These are phyloP conservation scores for Boechera stricta DNA, from an alignment of 345 rosid genomes.

Conservation along the genomic window DNA sequence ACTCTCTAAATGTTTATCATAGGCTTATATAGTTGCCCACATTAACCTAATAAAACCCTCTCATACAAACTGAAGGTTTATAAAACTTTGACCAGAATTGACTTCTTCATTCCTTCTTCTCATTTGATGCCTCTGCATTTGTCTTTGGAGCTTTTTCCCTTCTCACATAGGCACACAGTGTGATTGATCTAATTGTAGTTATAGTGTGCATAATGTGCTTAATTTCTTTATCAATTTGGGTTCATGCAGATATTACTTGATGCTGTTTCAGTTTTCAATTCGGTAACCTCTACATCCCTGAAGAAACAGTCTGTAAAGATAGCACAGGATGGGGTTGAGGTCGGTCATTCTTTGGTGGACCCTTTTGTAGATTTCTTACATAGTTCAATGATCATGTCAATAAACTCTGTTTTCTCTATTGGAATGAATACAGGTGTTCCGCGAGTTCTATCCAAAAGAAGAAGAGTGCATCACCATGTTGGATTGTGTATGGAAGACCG, in stretches of 20 bases:
- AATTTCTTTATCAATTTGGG: background rate
- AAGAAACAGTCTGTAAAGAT: conserved; percentile 79
- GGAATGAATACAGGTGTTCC: conserved; percentile 54
- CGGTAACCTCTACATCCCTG: conserved; percentile 65
- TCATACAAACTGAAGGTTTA: too few species aligned
- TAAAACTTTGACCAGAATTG: too few species aligned
- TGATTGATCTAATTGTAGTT: conserved; percentile 6
- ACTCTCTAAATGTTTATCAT: too few species aligned
- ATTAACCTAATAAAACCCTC: too few species aligned
- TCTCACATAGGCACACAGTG: background rate
- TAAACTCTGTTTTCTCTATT: conserved; percentile 5
- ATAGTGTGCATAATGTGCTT: conserved; percentile 1
- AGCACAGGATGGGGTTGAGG: conserved; percentile 77
- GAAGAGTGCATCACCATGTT: conserved; percentile 52
- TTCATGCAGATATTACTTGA: conserved; percentile 76
- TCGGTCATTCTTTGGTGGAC: conserved; percentile 39
- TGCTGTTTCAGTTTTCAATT: conserved; percentile 67
- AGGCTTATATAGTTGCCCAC: too few species aligned
- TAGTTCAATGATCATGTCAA: conserved; percentile 3
- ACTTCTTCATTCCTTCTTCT: too few species aligned
- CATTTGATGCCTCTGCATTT: too few species aligned
- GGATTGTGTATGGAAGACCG: conserved; percentile 68
- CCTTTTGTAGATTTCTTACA: conserved; percentile 10
- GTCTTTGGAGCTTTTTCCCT: too few species aligned
- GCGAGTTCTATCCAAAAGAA: conserved; percentile 75